Conservation (phyloP, 805 yeast species). For the Hanseniaspora mollemarum region DNA sequence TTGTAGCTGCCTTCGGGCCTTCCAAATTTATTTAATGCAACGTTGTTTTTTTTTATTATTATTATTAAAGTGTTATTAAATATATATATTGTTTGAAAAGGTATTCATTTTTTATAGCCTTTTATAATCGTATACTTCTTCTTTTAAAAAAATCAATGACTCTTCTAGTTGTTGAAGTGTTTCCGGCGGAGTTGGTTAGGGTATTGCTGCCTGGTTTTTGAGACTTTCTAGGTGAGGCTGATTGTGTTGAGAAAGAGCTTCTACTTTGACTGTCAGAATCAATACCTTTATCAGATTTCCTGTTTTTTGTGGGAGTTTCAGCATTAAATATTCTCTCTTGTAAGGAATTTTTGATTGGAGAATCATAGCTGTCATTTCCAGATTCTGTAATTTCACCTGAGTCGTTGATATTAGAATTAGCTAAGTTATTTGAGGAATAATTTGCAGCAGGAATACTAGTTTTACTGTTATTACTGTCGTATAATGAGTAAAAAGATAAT, state of each 20-base stretch:
- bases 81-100: neutral
- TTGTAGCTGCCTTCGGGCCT: neutral
- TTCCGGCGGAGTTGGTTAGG: constrained; percentile 13
- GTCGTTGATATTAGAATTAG: no score
- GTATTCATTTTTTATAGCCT: neutral
- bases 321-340: constrained; percentile 7
- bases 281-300: neutral
- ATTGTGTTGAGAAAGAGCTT: neutral
- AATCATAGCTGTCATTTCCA: no score
- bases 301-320: neutral
- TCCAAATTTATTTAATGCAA: no score
- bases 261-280: neutral
- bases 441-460: no score
- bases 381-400: no score
- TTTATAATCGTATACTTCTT: constrained; percentile 35
- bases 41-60: neutral
- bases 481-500: constrained; percentile 30
- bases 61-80: neutral
- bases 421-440: constrained; percentile 10
- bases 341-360: neutral
- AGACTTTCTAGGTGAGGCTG: constrained; percentile 13
- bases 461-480: constrained; percentile 20
- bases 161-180: constrained; percentile 55
- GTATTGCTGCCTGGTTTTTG: constrained; percentile 16
- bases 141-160: constrained; percentile 71